phyloP scores from a whole-genome alignment of 2,329 filamentous ascomycete genomes.

The Botrytis paeoniae region DNA sequence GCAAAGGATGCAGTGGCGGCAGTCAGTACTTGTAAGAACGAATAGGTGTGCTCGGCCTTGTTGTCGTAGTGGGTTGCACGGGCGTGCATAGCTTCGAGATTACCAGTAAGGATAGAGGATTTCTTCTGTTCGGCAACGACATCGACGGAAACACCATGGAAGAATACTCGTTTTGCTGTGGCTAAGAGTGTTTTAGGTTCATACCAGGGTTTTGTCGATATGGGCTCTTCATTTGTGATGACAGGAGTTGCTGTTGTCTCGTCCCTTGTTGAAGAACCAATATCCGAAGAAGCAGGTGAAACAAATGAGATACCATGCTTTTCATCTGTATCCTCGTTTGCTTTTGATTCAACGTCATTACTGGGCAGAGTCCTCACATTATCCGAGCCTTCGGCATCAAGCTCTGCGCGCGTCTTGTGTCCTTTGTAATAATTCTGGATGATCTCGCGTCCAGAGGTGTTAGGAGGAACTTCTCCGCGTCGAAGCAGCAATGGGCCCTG shows the following conservation, averaged over 20 bases:
- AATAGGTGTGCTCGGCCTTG: slow-evolving; percentile 62
- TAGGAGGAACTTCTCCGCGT: slow-evolving; percentile 1
- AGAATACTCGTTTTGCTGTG: neutral
- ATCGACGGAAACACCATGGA: slow-evolving; percentile 4
- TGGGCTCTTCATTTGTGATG: neutral
- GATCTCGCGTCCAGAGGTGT: neutral
- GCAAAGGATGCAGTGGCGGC: slow-evolving; percentile 51
- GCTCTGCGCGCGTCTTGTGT: slow-evolving; percentile 22
- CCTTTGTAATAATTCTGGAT: slow-evolving; percentile 8
- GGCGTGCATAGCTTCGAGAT: slow-evolving; percentile 66
- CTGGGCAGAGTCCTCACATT: neutral
- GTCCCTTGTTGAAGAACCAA: neutral
- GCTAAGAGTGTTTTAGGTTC: neutral
- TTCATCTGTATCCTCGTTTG: neutral
- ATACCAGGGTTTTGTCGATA: neutral
- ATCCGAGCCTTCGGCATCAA: slow-evolving; percentile 48
- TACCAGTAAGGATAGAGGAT: slow-evolving; percentile 58
- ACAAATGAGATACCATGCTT: neutral
- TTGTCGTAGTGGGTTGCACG: slow-evolving; percentile 64
- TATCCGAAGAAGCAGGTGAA: neutral
- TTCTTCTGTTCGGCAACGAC: slow-evolving; percentile 35
- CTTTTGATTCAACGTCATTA: neutral
- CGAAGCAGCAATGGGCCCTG: slow-evolving; percentile 37
- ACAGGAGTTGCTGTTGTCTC: neutral
- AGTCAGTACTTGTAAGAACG: slow-evolving; percentile 53